phyloP scores from a whole-genome alignment of 2,329 filamentous ascomycete genomes.

The Alternaria infectoria region DNA sequence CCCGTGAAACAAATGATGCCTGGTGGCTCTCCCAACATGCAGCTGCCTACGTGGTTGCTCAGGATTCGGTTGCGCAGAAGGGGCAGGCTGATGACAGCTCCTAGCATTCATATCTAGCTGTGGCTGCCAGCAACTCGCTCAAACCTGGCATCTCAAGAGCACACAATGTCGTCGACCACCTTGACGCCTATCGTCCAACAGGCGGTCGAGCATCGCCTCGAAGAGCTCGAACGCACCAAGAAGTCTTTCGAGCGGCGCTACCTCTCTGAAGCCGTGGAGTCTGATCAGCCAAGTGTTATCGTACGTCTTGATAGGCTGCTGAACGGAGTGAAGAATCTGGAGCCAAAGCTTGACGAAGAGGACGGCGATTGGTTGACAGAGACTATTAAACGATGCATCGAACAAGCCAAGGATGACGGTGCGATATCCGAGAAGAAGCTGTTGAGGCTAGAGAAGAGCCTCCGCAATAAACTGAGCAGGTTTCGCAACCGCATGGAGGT shows the following conservation, averaged over 20 bases:
- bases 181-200: background rate
- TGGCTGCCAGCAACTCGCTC: background rate
- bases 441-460: constrained; percentile 54
- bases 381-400: constrained; percentile 60
- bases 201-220: constrained; percentile 54
- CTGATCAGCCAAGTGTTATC: background rate
- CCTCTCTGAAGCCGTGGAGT: constrained; percentile 31
- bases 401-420: constrained; percentile 61
- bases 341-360: constrained; percentile 36
- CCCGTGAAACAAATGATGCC: background rate
- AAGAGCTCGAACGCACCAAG: constrained; percentile 62
- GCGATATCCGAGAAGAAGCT: constrained; percentile 58
- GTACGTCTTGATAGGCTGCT: constrained; percentile 34
- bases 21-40: constrained; percentile 11
- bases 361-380: constrained; percentile 32
- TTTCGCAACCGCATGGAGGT: constrained; percentile 63
- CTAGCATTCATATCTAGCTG: background rate
- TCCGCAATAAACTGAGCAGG: constrained; percentile 57
- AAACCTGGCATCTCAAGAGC: background rate
- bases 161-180: background rate
- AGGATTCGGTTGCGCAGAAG: background rate
- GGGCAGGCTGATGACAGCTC: background rate
- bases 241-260: constrained; percentile 58
- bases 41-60: constrained; percentile 1
- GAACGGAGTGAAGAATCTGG: constrained; percentile 45